Base-by-base conservation (phyloP, 1,139 yeast species). In the Debaryomyces sp. region DNA sequence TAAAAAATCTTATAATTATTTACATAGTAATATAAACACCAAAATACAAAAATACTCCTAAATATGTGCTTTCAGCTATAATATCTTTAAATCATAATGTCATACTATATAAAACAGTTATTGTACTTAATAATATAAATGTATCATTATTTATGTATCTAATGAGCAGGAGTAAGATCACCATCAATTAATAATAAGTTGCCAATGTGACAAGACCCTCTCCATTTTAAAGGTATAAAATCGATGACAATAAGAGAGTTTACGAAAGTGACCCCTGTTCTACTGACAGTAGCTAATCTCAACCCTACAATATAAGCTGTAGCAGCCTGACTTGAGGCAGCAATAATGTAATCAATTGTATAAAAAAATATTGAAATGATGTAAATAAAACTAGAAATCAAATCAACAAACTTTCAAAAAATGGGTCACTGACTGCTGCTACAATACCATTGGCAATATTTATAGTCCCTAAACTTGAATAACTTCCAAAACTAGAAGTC, bases 381-480 rank as follows among this genome's bases (percentile, higher is more conserved):
- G 45, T 64, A 66, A 17, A 65, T 55, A 36, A 50, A 35, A 18
- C 72, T 59, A 12, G 71, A 65, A 15, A 63, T 58, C 24, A 61
- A 49, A 53, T 68, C 73, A 1, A 70, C 56, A 17, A 68, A 49
- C 48, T 67, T 68, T 17, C 69, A 38, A 66, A 44, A 43, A 67
- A 50, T 5, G 70, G 69, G 41, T 61, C 56, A 29, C 58, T 50
- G 35, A 67, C 61, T 9, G 72, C 58, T 6, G 60, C 56, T 41
- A 68, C 66, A 34, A 70, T 56, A 2, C 61, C 50, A 15, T 62
- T 62, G 4, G 73, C 73, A 46, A 69, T 61, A 21, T 55, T 44
- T 15, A 68, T 51, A n/a, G 73, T 67, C 2, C 72, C 58, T 15
- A 42, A 29, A 65, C 64, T 61, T 0, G 73, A 67, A 52, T 69